Conservation (phyloP, 2,329 filamentous ascomycete genomes). For the Xylariomycetidae sp. region DNA sequence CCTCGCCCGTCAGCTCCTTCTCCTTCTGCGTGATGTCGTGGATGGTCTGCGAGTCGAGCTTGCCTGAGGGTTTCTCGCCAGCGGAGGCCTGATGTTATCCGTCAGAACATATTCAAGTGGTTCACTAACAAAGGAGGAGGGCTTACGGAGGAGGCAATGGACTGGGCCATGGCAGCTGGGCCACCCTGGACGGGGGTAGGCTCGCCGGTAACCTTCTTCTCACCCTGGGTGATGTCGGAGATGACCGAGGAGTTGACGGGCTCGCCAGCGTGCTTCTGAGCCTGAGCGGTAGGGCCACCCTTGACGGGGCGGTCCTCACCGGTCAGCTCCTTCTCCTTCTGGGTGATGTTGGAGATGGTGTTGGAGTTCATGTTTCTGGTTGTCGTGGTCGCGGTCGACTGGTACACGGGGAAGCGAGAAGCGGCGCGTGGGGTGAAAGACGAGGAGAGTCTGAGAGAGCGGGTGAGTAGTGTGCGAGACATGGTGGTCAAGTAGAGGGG, state of each 20-base stretch:
- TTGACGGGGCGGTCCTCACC: constrained; percentile 26
- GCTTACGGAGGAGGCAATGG: constrained; percentile 11
- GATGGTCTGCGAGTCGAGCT: constrained; percentile 26
- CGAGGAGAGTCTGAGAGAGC: constrained; percentile 3
- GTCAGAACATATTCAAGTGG: not conserved
- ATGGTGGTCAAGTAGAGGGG: constrained; percentile 3
- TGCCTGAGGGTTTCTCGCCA: constrained; percentile 7
- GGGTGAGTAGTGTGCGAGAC: constrained; percentile 11
- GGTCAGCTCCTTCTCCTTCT: constrained; percentile 33
- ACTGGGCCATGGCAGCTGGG: constrained; percentile 31
- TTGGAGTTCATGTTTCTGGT: constrained; percentile 15
- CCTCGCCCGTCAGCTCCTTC: constrained; percentile 30
- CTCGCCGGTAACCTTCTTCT: constrained; percentile 32
- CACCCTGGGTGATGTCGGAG: constrained; percentile 34
- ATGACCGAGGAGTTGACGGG: constrained; percentile 28
- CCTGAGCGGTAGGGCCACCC: constrained; percentile 34
- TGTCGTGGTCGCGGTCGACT: constrained; percentile 9
- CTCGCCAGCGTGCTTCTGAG: constrained; percentile 31
- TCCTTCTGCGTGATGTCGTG: constrained; percentile 34
- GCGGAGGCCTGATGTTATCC: not conserved
- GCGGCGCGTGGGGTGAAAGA: constrained; percentile 1
- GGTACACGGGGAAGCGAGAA: constrained; percentile 4
- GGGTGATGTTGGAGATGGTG: constrained; percentile 34
- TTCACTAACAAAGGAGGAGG: not conserved
- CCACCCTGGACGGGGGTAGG: constrained; percentile 25